Evolutionary conservation across 208 protist genomes (phyloP), one percentile per base, ranked within the genome.

Genomic region (Wallacemonas rigidus): DNA sequence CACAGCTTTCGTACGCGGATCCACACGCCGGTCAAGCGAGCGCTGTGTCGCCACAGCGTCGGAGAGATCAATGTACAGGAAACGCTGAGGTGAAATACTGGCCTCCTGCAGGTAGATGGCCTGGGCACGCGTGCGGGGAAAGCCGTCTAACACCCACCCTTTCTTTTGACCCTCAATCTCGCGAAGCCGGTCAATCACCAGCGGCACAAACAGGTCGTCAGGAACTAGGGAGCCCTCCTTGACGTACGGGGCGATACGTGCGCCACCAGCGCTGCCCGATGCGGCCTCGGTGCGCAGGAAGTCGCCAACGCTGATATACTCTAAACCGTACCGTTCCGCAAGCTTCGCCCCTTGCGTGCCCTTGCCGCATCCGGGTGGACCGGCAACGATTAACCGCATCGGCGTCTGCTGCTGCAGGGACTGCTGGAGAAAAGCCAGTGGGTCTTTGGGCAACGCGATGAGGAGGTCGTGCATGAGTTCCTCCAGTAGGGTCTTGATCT

Each of bases 311-410:
- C 75, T 78, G 40, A 98, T 79, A 75, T 98, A 94, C 36, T 88
- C 57, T 0, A 96, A 63, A 36, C 81, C 82, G 74, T 95, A 98
- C n/a, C 90, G 76, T 39, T 93, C 74, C 11, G 89, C 90, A 17
- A 99, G 76, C 36, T 74, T 58, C 3, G 83, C 80, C 6, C 84
- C 92, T 70, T 97, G 89, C 8, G 95, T 98, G 3, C 90, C 95
- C 71, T 98, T 99, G 38, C 98, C 98, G 64, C 83, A 84, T 14
- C 90, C 95, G 0, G 93, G 90, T 1, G 88, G 80, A 0, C 98
- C 98, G 1, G 82, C 45, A n/a, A 98, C 41, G 26, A 97, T 87
- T 8, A 98, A 55, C 35, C 81, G 81, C 12, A 91, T 67, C 1
- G 80, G 82, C 0, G 83, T 88, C 1, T 68, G 70, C 15, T 64